These are phyloP conservation scores for Diaporthe ilicicola DNA, from an alignment of 2,329 filamentous ascomycete species.

Conservation along the genomic window DNA sequence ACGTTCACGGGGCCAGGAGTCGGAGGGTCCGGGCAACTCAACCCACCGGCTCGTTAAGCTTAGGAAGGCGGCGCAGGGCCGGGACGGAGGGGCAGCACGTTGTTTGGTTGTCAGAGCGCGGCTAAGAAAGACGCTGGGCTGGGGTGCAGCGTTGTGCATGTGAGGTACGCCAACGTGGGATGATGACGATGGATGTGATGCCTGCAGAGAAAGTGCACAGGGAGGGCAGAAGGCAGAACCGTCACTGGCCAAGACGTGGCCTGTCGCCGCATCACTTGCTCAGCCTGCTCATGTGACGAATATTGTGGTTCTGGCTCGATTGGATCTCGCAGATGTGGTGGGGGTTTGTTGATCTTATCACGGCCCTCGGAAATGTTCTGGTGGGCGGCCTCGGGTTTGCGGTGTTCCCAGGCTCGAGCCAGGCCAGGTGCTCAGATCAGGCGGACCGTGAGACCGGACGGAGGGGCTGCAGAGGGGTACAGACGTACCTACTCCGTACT, in stretches of 20 bases:
- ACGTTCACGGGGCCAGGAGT: background rate
- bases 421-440: background rate
- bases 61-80: background rate
- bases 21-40: background rate
- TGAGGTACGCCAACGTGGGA: background rate
- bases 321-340: background rate
- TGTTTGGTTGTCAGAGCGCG: background rate
- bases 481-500: background rate
- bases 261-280: background rate
- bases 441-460: constrained; percentile 14
- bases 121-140: background rate
- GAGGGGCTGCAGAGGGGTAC: background rate
- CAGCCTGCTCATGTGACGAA: constrained; percentile 1
- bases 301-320: background rate
- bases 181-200: background rate
- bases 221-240: background rate
- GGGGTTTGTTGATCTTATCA: background rate
- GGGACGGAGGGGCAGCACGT: background rate
- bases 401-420: background rate
- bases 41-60: background rate
- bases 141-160: background rate
- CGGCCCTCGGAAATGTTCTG: background rate
- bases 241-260: background rate
- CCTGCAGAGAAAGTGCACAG: too few relatives aligned
- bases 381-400: background rate